A percentile compares a stretch with the other conserved stretches of the same genome.
Conservation (phyloP, 306 rosid species). For the Gastrolobium bilobum region DNA sequence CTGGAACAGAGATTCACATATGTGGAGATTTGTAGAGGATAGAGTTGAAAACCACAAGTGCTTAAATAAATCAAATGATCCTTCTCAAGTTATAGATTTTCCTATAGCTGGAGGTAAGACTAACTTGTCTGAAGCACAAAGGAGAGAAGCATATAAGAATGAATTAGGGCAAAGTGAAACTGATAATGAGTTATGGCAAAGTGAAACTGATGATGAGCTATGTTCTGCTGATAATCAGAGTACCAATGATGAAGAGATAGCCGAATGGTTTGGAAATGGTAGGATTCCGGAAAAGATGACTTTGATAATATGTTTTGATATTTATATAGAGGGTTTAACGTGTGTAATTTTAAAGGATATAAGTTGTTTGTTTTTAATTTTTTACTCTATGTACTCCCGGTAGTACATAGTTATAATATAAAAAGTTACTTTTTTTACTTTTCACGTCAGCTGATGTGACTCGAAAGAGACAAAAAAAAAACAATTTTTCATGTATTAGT, state of each 20-base stretch:
- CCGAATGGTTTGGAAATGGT: conserved; percentile 71
- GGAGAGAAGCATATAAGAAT: conserved; percentile 57
- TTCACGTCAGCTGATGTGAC: no score
- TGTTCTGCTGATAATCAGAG: conserved; percentile 46
- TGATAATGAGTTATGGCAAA: conserved; percentile 2
- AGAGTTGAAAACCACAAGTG: conserved; percentile 45
- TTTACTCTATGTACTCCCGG: no score
- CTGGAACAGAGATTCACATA: conserved; percentile 37
- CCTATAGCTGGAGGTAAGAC: conserved; percentile 67
- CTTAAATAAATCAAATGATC: conserved; percentile 42
- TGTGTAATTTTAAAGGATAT: no score
- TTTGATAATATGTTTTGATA: conserved; percentile 1
- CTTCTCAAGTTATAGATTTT: conserved; percentile 58
- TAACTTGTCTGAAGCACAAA: conserved; percentile 51
- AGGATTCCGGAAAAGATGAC: conserved; percentile 26
- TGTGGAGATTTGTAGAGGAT: conserved; percentile 68
- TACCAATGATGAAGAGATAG: conserved; percentile 74
- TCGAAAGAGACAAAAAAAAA: no score
- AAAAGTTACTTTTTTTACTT: no score
- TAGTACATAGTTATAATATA: no score
- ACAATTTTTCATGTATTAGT: no score
- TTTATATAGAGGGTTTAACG: background rate
- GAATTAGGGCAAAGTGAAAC: conserved; percentile 28
- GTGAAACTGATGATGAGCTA: conserved; percentile 57
- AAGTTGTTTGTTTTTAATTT: no score